Conservation (phyloP, 805 yeast species). For the Phaffomyces opuntiae region DNA sequence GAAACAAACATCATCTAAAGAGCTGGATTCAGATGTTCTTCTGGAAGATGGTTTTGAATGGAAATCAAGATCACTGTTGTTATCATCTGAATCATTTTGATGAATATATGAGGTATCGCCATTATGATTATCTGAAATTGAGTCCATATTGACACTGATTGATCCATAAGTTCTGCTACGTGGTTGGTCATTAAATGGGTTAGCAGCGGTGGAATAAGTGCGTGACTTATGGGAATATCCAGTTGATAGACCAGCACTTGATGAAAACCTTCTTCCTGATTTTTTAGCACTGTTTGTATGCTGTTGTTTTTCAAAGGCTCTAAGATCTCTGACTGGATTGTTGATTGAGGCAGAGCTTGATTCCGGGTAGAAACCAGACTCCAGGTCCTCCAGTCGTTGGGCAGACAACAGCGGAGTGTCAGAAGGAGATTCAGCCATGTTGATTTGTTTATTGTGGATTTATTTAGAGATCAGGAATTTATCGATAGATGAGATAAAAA, state of each 20-base stretch:
- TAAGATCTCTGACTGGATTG: constrained; percentile 6
- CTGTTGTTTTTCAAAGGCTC: constrained; percentile 2
- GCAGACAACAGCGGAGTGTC: constrained; percentile 4
- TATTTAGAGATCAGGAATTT: no score
- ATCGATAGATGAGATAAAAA: no score
- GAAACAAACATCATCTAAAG: constrained; percentile 88
- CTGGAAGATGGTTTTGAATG: constrained; percentile 37
- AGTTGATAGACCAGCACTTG: not conserved
- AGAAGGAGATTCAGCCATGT: constrained; percentile 5
- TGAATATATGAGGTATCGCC: not conserved
- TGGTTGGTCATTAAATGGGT: not conserved
- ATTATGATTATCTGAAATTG: constrained; percentile 1
- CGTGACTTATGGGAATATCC: not conserved
- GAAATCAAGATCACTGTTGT: constrained; percentile 21
- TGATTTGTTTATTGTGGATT: not conserved
- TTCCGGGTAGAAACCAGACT: not conserved
- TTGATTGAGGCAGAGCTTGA: not conserved
- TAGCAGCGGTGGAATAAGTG: not conserved
- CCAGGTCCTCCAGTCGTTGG: not conserved
- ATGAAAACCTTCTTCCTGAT: constrained; percentile 1
- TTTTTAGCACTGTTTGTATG: not conserved
- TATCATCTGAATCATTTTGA: constrained; percentile 3
- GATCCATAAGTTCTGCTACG: constrained; percentile 5
- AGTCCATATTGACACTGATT: constrained; percentile 3
- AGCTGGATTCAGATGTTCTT: constrained; percentile 48